Evolutionary conservation across 768 basidiomycete genomes (phyloP).

Genomic region (Suillus paluster): DNA sequence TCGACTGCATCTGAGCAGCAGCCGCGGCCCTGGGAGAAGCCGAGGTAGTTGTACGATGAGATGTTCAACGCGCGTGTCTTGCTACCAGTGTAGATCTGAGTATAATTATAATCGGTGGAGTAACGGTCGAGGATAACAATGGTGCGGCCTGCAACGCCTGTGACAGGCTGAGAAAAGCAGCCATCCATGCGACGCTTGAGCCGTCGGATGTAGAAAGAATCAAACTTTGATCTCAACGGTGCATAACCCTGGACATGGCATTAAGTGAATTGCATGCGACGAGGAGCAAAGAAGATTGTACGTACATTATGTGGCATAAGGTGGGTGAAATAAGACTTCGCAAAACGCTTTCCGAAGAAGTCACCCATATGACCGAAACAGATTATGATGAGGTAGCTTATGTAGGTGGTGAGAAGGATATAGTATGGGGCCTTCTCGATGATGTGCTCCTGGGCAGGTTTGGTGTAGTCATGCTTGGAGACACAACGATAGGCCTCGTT

Average conservation of each 20-base stretch:
- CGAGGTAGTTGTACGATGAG: conserved; percentile 99
- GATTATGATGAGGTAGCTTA: conserved; percentile 93
- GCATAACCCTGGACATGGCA: conserved; percentile 78
- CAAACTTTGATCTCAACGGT: conserved; percentile 95
- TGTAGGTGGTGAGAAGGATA: conserved; percentile 88
- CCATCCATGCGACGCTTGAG: conserved; percentile 95
- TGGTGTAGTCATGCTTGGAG: conserved; percentile 57
- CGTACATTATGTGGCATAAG: conserved; percentile 84
- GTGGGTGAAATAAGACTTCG: conserved; percentile 72
- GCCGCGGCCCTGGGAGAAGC: conserved; percentile 92
- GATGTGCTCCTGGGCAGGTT: conserved; percentile 54
- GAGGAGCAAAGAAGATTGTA: conserved; percentile 15
- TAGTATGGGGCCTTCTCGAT: conserved; percentile 93
- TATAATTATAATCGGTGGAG: conserved; percentile 81
- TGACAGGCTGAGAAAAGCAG: conserved; percentile 91
- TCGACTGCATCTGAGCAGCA: conserved; percentile 96
- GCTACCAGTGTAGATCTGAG: conserved; percentile 75
- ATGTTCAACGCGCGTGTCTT: conserved; percentile 92
- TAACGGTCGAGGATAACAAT: conserved; percentile 85
- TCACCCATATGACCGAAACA: conserved; percentile 92
- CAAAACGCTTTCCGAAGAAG: conserved; percentile 88
- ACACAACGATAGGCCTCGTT: conserved; percentile 74
- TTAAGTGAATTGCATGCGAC: conserved; percentile 8
- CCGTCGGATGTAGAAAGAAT: conserved; percentile 98
- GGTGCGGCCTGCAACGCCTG: conserved; percentile 94